A percentile compares a stretch with the other conserved stretches of the same genome.
These are phyloP conservation scores for Amanita molliuscula DNA, from an alignment of 768 basidiomycete genomes.

Conservation along the genomic window DNA sequence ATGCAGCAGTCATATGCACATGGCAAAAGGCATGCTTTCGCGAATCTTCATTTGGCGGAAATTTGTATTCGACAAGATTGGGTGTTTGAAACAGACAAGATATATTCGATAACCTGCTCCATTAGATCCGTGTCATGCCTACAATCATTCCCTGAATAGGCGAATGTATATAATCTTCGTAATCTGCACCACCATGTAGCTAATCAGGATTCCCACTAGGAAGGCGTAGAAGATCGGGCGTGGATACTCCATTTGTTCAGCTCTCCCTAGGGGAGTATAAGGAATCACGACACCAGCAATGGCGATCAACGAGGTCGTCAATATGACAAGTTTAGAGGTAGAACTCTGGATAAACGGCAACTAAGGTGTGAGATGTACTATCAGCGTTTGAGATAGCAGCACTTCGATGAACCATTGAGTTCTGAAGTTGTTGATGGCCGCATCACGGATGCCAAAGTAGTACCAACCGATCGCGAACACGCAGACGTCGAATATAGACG, in stretches of 20 bases:
- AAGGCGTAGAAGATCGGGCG: background rate
- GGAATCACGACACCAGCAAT: background rate
- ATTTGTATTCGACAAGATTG: no score
- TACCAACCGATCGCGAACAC: conserved; percentile 23
- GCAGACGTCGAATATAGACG: conserved; percentile 23
- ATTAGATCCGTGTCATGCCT: background rate
- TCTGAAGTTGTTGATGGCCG: conserved; percentile 19
- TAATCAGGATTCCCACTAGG: background rate
- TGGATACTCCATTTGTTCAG: background rate
- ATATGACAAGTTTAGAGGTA: background rate
- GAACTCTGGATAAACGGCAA: conserved; percentile 2
- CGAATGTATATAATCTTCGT: background rate
- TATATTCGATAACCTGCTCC: no score
- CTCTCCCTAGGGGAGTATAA: background rate
- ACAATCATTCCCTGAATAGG: background rate
- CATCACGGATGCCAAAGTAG: conserved; percentile 18
- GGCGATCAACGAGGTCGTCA: background rate
- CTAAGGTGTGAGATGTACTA: background rate
- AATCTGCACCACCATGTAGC: background rate
- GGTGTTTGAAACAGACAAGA: no score
- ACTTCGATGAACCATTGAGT: conserved; percentile 27
- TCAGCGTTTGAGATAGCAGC: conserved; percentile 20
- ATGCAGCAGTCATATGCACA: no score
- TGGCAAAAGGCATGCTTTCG: no score
- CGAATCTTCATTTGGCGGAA: no score